Evolutionary conservation across 495 filamentous ascomycete species (phyloP).

Genomic region (Cetradonia linearis): DNA sequence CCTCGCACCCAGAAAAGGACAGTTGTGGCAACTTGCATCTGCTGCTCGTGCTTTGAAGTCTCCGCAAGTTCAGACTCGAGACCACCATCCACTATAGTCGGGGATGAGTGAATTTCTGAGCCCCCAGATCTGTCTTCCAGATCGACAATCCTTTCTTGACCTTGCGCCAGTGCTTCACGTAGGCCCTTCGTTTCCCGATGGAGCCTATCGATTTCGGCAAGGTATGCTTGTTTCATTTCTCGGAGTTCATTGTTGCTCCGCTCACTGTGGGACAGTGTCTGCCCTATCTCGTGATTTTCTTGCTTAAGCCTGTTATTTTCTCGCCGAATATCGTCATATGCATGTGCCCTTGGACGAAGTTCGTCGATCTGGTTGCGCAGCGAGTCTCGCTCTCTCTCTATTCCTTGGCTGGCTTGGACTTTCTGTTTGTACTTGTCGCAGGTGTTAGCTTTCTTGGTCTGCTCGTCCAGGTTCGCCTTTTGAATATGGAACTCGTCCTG

Average conservation of each 20-base stretch:
- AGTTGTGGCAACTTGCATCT: slow-evolving; percentile 27
- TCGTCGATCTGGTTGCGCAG: slow-evolving; percentile 52
- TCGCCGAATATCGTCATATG: slow-evolving; percentile 34
- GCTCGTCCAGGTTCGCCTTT: slow-evolving; percentile 60
- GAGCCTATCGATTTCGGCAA: slow-evolving; percentile 49
- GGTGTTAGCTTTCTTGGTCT: slow-evolving; percentile 69
- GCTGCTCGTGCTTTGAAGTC: slow-evolving; percentile 12
- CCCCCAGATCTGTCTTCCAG: slow-evolving; percentile 17
- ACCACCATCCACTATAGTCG: slow-evolving; percentile 9
- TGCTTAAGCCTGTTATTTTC: slow-evolving; percentile 31
- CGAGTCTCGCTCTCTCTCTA: slow-evolving; percentile 60
- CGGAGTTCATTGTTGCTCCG: slow-evolving; percentile 51
- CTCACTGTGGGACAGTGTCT: slow-evolving; percentile 49
- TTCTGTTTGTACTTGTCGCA: slow-evolving; percentile 67
- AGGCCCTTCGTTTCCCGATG: slow-evolving; percentile 43
- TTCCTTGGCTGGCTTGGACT: slow-evolving; percentile 56
- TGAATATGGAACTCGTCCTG: slow-evolving; percentile 61
- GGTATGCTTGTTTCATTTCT: slow-evolving; percentile 44
- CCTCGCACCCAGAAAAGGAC: slow-evolving; percentile 5
- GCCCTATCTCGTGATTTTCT: slow-evolving; percentile 49
- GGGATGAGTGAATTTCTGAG: slow-evolving; percentile 9
- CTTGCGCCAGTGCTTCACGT: slow-evolving; percentile 45
- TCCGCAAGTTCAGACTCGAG: slow-evolving; percentile 21
- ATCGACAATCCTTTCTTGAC: slow-evolving; percentile 28
- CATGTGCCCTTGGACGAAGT: slow-evolving; percentile 46